phyloP scores from a whole-genome alignment of 2,329 filamentous ascomycete species.

The Aspergillus udagawae region DNA sequence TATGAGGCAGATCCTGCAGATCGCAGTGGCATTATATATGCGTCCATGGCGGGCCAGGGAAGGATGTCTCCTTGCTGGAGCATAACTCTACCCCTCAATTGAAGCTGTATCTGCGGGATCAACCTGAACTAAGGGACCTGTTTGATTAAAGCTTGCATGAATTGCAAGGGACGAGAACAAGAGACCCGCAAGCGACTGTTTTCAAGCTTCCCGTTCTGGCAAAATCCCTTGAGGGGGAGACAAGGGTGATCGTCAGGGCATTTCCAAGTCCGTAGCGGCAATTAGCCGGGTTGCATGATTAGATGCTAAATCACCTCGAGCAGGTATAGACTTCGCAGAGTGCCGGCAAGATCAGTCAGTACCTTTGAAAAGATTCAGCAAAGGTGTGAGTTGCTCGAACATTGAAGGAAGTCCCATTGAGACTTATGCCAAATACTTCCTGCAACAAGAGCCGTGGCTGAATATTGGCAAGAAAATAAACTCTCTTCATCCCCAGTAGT shows the following conservation, averaged over 20 bases:
- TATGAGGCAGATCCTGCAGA: neutral
- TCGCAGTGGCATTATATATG: constrained; percentile 5
- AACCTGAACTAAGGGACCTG: neutral
- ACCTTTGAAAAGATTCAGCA: neutral
- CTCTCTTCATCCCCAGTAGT: neutral
- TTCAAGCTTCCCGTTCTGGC: constrained; percentile 6
- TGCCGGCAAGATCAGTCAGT: neutral
- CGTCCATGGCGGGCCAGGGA: neutral
- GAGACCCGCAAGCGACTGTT: neutral
- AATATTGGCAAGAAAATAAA: neutral
- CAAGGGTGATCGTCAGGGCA: neutral
- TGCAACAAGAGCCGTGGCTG: neutral
- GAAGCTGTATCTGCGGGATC: neutral
- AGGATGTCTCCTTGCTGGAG: neutral
- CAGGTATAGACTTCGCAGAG: neutral
- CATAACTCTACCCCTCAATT: neutral
- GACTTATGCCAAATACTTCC: neutral
- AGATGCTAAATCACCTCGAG: neutral
- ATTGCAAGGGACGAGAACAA: neutral
- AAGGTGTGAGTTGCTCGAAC: neutral
- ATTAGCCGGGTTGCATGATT: constrained; percentile 1
- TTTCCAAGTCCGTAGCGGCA: neutral
- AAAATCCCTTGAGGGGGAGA: constrained; percentile 12
- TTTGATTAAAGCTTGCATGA: neutral
- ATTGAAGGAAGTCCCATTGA: neutral